Conservation (phyloP, 2,329 filamentous ascomycete genomes). For the Fusarium burgessii region DNA sequence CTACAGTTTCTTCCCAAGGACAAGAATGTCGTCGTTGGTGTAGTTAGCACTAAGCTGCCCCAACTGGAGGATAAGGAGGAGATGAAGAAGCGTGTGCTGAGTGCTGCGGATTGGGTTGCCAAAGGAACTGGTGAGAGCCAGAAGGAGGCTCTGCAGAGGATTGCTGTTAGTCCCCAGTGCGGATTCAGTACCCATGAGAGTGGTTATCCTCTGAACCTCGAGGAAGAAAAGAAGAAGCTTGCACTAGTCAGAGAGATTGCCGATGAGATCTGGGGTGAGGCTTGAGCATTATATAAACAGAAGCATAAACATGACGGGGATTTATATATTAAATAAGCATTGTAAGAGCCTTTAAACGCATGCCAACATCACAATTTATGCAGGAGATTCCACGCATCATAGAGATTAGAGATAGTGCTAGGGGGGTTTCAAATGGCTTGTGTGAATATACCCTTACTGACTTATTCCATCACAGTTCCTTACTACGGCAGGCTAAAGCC, state of each 20-base stretch:
- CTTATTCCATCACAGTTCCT: background rate
- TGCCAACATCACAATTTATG: too few relatives aligned
- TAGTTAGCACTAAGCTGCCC: constrained; percentile 72
- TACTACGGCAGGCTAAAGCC: background rate
- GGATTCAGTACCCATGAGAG: constrained; percentile 80
- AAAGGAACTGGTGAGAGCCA: constrained; percentile 72
- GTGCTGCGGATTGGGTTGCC: constrained; percentile 76
- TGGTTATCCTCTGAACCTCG: constrained; percentile 75
- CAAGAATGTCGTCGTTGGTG: constrained; percentile 73
- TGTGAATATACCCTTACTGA: too few relatives aligned
- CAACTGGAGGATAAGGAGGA: constrained; percentile 72
- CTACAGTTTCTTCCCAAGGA: constrained; percentile 69
- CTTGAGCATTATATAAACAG: constrained; percentile 22
- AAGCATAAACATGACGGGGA: background rate
- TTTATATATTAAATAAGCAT: too few relatives aligned
- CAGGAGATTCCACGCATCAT: too few relatives aligned
- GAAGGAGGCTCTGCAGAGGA: constrained; percentile 75
- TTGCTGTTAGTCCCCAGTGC: constrained; percentile 78
- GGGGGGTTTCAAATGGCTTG: too few relatives aligned
- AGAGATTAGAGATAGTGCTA: too few relatives aligned
- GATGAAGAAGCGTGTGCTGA: constrained; percentile 69
- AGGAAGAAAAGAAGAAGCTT: constrained; percentile 81
- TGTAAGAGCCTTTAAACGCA: too few relatives aligned
- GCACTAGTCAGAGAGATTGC: constrained; percentile 77
- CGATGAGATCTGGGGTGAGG: constrained; percentile 73